Conservation (phyloP, 805 yeast species). For the Teunomyces gatunensis region DNA sequence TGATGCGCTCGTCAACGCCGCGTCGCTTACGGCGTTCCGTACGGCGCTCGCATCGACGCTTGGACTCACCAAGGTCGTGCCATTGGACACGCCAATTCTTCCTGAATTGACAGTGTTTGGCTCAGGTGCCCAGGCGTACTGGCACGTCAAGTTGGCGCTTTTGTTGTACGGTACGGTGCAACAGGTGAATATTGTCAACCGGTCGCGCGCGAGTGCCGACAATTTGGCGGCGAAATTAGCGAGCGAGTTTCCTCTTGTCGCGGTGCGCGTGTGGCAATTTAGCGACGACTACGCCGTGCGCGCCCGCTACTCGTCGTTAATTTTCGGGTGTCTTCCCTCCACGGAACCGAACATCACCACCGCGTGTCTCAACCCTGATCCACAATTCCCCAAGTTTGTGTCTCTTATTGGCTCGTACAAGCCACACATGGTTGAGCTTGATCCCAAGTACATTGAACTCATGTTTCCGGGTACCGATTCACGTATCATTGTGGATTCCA, state of each 20-base stretch:
- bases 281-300: slow-evolving; percentile 17
- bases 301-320: slow-evolving; percentile 41
- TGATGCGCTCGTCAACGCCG: slow-evolving; percentile 55
- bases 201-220: slow-evolving; percentile 43
- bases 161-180: slow-evolving; percentile 36
- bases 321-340: slow-evolving; percentile 63
- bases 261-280: slow-evolving; percentile 19
- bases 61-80: slow-evolving; percentile 37
- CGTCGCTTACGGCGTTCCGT: slow-evolving; percentile 60
- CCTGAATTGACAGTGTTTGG: slow-evolving; percentile 48
- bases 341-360: slow-evolving; percentile 45
- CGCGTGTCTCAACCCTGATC: slow-evolving; percentile 28
- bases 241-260: slow-evolving; percentile 20
- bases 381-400: slow-evolving; percentile 35
- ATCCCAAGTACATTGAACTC: slow-evolving; percentile 35
- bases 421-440: slow-evolving; percentile 66
- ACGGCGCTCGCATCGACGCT: slow-evolving; percentile 59
- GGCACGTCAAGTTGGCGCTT: slow-evolving; percentile 54
- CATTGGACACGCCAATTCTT: slow-evolving; percentile 22
- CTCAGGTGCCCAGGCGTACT: slow-evolving; percentile 60
- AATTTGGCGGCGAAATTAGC: slow-evolving; percentile 22
- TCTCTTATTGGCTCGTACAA: slow-evolving; percentile 66
- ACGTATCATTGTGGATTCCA: slow-evolving; percentile 58
- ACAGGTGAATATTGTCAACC: slow-evolving; percentile 45
- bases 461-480: slow-evolving; percentile 31